Conservation (phyloP, 176 grass and related monocot genomes). For the Eleusine coracana region DNA sequence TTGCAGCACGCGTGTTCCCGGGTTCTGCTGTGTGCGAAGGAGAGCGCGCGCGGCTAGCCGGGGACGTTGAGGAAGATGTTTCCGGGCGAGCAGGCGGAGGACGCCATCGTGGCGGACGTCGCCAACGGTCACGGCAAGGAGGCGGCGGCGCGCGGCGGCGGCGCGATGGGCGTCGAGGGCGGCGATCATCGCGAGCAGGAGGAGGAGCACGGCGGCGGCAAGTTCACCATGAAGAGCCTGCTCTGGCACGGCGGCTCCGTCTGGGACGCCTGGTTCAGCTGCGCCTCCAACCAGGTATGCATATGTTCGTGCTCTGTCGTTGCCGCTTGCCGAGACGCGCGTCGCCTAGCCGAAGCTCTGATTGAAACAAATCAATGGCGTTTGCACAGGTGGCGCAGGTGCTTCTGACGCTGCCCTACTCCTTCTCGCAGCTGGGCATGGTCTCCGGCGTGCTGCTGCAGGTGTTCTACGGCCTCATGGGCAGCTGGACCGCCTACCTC, state of each 20-base stretch:
- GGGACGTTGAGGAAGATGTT: slow-evolving; percentile 29
- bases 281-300: slow-evolving; percentile 93
- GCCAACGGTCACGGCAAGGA: slow-evolving; percentile 33
- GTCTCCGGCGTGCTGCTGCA: slow-evolving; percentile 50
- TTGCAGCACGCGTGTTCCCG: not conserved
- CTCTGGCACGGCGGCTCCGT: slow-evolving; percentile 98
- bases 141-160: slow-evolving; percentile 33
- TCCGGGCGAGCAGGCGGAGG: slow-evolving; percentile 62
- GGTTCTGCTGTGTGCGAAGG: not conserved
- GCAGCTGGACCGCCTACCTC: slow-evolving; percentile 83
- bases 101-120: slow-evolving; percentile 58
- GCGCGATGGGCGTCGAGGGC: slow-evolving; percentile 39
- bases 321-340: not conserved
- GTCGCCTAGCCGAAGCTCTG: not conserved
- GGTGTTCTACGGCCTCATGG: slow-evolving; percentile 70
- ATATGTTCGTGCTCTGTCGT: not conserved
- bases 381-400: slow-evolving; percentile 58
- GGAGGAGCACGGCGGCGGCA: not conserved
- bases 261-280: slow-evolving; percentile 99
- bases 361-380: not conserved
- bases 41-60: not conserved
- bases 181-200: slow-evolving; percentile 12
- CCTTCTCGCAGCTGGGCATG: slow-evolving; percentile 68
- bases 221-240: slow-evolving; percentile 55
- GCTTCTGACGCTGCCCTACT: slow-evolving; percentile 67